Base-by-base conservation (phyloP, 129 eudicot genomes). In the Flaveria sonorensis region DNA sequence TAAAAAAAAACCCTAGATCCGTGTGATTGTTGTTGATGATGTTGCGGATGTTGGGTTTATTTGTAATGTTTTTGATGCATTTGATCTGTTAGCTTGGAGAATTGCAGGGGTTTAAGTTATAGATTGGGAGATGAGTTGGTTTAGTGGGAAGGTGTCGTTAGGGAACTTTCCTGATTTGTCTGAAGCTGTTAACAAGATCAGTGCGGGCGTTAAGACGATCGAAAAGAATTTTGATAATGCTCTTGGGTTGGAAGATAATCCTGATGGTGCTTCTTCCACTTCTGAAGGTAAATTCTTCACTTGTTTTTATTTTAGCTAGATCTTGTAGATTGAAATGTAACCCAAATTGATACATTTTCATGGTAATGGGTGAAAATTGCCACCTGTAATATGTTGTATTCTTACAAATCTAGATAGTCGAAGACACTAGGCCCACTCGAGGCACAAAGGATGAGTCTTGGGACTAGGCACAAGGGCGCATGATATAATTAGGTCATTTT, bases 201-300 rank as follows among this genome's bases (percentile, higher is more conserved):
- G 96, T 51, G 98, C 92, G 76, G 83, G 98, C 43, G 98, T 94
- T 48, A 94, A 94, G 77, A 87, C 89, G 42, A 94, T 94, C 18
- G 97, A 91, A 83, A 89, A 91, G 88, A 94, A 94, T 82, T 94
- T 94, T 26, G 98, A 94, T 68, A 89, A 64, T 19, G 98, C 98
- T 3, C 97, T 94, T 26, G 97, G 97, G 52, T 85, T 91, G 24
- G 97, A 89, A 82, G 97, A 89, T 56, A 87, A 85, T 52, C 52
- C 88, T 46, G 85, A 79, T 72, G 78, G 51, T 43, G 63, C 46
- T 56, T 75, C 82, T 56, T 52, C 85, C 30, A 77, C 79, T 28
- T 79, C 86, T 75, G 88, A 85, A 83, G 89, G 98, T 91, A 79
- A 48, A 52, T 59, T 71, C 28, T 51, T 53, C 14, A 15, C 10